Percentiles rank a stretch among this genome's conserved stretches.
Conservation (phyloP, 352 stramenopile species). For the Globisporangium emineosum region DNA sequence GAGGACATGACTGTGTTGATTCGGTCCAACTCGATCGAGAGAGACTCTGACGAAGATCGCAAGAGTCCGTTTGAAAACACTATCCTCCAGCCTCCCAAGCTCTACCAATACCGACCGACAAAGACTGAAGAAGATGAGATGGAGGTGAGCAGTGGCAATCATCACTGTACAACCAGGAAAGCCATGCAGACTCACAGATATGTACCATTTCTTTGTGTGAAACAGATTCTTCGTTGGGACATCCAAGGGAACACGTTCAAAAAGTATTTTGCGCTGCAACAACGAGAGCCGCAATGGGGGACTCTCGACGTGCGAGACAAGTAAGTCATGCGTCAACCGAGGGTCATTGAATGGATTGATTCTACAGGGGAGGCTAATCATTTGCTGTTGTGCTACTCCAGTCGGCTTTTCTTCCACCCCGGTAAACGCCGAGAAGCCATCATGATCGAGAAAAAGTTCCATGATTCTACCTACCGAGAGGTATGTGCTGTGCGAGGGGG, state of each 20-base stretch:
- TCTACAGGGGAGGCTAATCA: background rate
- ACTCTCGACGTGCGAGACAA: constrained; percentile 48
- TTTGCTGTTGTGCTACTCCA: constrained; percentile 16
- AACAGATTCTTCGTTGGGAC: constrained; percentile 61
- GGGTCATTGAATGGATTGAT: background rate
- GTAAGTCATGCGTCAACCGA: constrained; percentile 26
- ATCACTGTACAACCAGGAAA: background rate
- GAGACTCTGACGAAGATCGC: constrained; percentile 41
- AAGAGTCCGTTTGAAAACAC: constrained; percentile 29
- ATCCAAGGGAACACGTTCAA: constrained; percentile 66
- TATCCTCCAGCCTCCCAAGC: constrained; percentile 30
- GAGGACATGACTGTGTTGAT: constrained; percentile 60
- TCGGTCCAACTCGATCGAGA: constrained; percentile 35
- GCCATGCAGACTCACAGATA: background rate
- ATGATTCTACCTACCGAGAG: constrained; percentile 59
- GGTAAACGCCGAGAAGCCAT: constrained; percentile 60
- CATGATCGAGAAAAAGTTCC: constrained; percentile 67
- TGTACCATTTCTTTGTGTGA: constrained; percentile 9
- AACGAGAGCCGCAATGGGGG: constrained; percentile 58
- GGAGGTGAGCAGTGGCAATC: constrained; percentile 37
- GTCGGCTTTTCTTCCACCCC: constrained; percentile 59
- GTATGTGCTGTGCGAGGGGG: constrained; percentile 8
- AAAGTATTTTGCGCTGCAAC: constrained; percentile 50
- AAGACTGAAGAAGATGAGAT: constrained; percentile 73
- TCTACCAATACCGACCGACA: constrained; percentile 55